Evolutionary conservation across 2,329 filamentous ascomycete genomes (phyloP), one percentile per base, ranked within the genome.

Genomic region (Zelopaecilomyces penicillatus): DNA sequence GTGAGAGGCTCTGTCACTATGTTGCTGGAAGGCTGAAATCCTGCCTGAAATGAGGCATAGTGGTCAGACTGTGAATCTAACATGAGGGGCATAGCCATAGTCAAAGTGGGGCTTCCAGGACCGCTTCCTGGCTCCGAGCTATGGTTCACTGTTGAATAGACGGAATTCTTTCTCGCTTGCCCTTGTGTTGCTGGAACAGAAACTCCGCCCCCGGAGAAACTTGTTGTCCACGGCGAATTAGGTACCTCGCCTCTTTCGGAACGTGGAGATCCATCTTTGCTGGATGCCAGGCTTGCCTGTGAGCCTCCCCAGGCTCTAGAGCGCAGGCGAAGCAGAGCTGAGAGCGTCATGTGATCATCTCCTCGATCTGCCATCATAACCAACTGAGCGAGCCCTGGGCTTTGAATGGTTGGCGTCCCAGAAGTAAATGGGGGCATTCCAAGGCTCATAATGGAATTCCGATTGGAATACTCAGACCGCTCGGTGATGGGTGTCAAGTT

Each of bases 401-500:
- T 87, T 30, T 81, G 72, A 3, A 87, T 56, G 3, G 49, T 48
- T 1, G 65, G 64, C 35, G 68, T 77, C 7, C 58, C 61, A 46
- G 71, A 78, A 9, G 58, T 57, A 30, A 64, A 57, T 4, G 60
- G 54, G 8, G 64, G 60, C 47, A 68, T 64, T 29, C 65, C 67
- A 49, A 91, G 69, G 47, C 84, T 87, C 69, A 94, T 86, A 47
- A 95, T 79, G 1, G 87, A 94, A 60, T 96, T 97, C 37, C 93
- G 81, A 47, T 94, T 95, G 36, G 88, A 95, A 70, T 95, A 96
- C 65, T 98, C 93, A 47, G 87, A 95, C 9, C 90, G 80, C 62
- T 97, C 93, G 0, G 91, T 97, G 55, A 98, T 97, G 5, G 93
- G 93, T 1, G 93, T 97, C 39, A 98, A 69, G 56, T 93, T 96